Conservation (phyloP, 2,329 filamentous ascomycete genomes). For the Cordyceps militaris region DNA sequence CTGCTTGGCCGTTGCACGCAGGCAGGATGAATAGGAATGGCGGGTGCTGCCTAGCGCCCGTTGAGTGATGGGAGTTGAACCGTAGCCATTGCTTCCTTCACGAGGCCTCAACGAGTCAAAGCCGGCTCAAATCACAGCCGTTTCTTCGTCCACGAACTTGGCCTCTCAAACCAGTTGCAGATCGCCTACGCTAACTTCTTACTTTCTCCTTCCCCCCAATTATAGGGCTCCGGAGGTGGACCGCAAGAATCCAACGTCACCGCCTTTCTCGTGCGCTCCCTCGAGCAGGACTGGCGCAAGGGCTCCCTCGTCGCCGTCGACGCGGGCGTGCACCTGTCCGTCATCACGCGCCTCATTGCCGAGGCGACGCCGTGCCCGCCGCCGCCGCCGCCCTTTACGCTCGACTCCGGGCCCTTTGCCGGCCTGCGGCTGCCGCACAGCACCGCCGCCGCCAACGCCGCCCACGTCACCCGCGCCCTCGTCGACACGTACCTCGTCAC, state of each 20-base stretch:
- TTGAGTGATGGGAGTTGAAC: neutral
- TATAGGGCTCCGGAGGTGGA: slow-evolving; percentile 79
- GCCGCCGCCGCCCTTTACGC: slow-evolving; percentile 39
- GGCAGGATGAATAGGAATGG: neutral
- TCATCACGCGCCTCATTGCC: slow-evolving; percentile 74
- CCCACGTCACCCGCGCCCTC: slow-evolving; percentile 69
- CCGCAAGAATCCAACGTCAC: slow-evolving; percentile 87
- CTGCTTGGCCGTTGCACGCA: neutral
- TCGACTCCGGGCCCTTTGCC: slow-evolving; percentile 67
- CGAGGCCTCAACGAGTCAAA: neutral
- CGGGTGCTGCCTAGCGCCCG: slow-evolving; percentile 4
- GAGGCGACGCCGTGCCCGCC: slow-evolving; percentile 35
- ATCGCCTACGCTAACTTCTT: neutral
- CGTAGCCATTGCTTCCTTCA: neutral
- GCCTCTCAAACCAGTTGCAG: neutral
- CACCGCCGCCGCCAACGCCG: slow-evolving; percentile 68
- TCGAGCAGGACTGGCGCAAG: slow-evolving; percentile 69
- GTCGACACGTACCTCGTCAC: slow-evolving; percentile 89
- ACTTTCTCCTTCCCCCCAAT: neutral
- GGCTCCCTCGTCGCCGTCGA: slow-evolving; percentile 88
- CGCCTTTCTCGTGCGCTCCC: slow-evolving; percentile 78
- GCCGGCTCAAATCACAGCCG: neutral
- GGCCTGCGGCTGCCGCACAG: slow-evolving; percentile 64
- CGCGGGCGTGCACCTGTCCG: slow-evolving; percentile 80
- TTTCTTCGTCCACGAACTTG: too few relatives aligned